Percentiles rank a stretch among this genome's conserved stretches.
phyloP scores from a whole-genome alignment of 352 stramenopile genomes.

The Phytophthora syringae region DNA sequence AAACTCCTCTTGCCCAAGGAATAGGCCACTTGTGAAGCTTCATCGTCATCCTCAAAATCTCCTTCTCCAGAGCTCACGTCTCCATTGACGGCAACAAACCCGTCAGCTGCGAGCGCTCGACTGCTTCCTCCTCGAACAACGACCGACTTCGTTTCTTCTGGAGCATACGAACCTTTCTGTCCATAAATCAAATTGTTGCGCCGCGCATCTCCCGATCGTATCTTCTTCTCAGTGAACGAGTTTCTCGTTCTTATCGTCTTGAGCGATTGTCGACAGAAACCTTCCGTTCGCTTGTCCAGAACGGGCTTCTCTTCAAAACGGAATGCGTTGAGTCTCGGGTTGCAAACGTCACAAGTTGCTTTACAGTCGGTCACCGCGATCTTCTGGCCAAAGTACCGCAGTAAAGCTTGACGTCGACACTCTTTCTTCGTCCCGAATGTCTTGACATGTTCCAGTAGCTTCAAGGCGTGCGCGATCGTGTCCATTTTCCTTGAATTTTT shows the following conservation, averaged over 20 bases:
- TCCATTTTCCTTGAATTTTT: constrained; percentile 18
- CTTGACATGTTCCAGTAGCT: constrained; percentile 48
- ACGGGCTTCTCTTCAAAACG: constrained; percentile 45
- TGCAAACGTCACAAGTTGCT: constrained; percentile 64
- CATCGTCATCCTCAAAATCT: constrained; percentile 19
- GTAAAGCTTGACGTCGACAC: constrained; percentile 58
- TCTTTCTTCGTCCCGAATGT: constrained; percentile 52
- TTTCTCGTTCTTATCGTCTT: constrained; percentile 19
- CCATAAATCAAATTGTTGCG: constrained; percentile 53
- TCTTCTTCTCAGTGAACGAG: constrained; percentile 30
- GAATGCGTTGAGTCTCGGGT: constrained; percentile 60
- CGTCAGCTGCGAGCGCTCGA: constrained; percentile 43
- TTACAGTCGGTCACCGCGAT: constrained; percentile 53
- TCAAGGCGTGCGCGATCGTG: constrained; percentile 30
- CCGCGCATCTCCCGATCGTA: constrained; percentile 44
- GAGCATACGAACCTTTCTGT: constrained; percentile 52
- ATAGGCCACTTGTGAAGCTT: constrained; percentile 11
- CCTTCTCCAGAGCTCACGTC: constrained; percentile 44
- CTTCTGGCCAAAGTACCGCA: constrained; percentile 65
- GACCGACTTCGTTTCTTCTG: constrained; percentile 54
- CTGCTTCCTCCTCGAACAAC: constrained; percentile 41
- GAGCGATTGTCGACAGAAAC: constrained; percentile 32
- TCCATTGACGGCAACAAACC: constrained; percentile 68
- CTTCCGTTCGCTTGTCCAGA: constrained; percentile 32
- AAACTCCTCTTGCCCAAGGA: constrained; percentile 21